Evolutionary conservation across 1,139 yeast genomes (phyloP).

Genomic region (Yamadazyma sp.): DNA sequence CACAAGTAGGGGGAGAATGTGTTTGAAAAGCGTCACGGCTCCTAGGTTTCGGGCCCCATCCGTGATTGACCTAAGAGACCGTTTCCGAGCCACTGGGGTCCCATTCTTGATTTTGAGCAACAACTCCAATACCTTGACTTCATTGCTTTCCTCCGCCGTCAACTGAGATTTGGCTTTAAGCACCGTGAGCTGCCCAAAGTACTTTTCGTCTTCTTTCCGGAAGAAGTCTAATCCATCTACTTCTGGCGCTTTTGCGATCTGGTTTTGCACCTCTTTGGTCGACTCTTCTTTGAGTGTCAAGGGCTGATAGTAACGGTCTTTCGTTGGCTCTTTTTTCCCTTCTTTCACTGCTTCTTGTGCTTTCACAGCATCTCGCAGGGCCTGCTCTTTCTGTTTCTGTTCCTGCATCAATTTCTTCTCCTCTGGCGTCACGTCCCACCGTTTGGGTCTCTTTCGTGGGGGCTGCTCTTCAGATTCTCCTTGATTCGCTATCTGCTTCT

Average conservation of each 20-base stretch:
- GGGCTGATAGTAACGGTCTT: background rate
- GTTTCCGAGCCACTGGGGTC: conserved; percentile 61
- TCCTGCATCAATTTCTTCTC: conserved; percentile 14
- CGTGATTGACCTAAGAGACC: conserved; percentile 67
- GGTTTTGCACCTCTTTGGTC: conserved; percentile 10
- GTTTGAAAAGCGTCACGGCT: conserved; percentile 65
- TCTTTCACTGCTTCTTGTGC: background rate
- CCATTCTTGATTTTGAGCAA: conserved; percentile 80
- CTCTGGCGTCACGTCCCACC: conserved; percentile 41
- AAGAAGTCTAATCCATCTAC: conserved; percentile 58
- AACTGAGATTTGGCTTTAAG: conserved; percentile 30
- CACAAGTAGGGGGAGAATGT: conserved; percentile 69
- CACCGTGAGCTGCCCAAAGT: conserved; percentile 63
- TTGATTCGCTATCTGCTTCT: background rate
- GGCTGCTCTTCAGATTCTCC: background rate
- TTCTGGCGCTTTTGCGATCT: conserved; percentile 42
- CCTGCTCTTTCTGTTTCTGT: background rate
- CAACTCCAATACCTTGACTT: conserved; percentile 61
- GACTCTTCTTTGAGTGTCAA: conserved; percentile 17
- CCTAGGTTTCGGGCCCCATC: conserved; percentile 69
- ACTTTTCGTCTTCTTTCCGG: conserved; percentile 69
- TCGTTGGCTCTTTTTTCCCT: background rate
- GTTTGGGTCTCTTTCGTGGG: conserved; percentile 13
- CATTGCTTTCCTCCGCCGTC: conserved; percentile 54
- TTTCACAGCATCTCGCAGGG: background rate